phyloP scores from a whole-genome alignment of 2,329 filamentous ascomycete genomes.

The Ceratocystis albifundus region DNA sequence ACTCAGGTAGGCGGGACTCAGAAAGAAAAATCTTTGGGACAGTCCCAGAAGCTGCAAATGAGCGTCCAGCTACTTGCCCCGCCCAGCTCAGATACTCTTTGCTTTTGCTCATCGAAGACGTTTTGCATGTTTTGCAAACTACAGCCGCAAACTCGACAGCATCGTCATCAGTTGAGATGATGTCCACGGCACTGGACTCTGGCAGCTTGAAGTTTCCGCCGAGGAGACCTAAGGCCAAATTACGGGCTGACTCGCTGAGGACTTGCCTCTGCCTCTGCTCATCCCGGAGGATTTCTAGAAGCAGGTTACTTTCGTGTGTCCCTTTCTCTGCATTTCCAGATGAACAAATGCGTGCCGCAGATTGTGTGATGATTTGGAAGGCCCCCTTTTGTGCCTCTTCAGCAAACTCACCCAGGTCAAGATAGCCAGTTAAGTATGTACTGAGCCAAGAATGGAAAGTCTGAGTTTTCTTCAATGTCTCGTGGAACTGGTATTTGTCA shows the following conservation, averaged over 20 bases:
- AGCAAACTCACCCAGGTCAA: slow-evolving; percentile 40
- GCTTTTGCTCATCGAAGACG: slow-evolving; percentile 50
- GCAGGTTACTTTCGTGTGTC: slow-evolving; percentile 64
- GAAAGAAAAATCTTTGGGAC: slow-evolving; percentile 49
- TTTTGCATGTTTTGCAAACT: slow-evolving; percentile 65
- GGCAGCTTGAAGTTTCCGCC: slow-evolving; percentile 60
- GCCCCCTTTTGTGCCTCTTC: slow-evolving; percentile 38
- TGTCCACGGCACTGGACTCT: slow-evolving; percentile 38
- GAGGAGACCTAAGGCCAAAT: slow-evolving; percentile 59
- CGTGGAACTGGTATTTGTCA: slow-evolving; percentile 69
- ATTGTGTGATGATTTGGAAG: slow-evolving; percentile 56
- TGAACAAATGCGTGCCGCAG: slow-evolving; percentile 54
- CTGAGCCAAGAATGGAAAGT: slow-evolving; percentile 70
- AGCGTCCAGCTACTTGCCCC: slow-evolving; percentile 69
- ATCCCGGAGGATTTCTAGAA: slow-evolving; percentile 71
- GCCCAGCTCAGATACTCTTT: slow-evolving; percentile 72
- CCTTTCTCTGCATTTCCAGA: slow-evolving; percentile 58
- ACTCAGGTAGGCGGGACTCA: slow-evolving; percentile 47
- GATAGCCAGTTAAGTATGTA: slow-evolving; percentile 52
- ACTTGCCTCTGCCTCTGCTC: slow-evolving; percentile 50
- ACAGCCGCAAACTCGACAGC: slow-evolving; percentile 51
- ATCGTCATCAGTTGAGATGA: slow-evolving; percentile 55
- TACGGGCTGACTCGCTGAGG: slow-evolving; percentile 56
- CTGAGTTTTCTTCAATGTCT: slow-evolving; percentile 63
- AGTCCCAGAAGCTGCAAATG: slow-evolving; percentile 65